Evolutionary conservation across 106 monocot species (phyloP).

Genomic region (Cymbidium sinense): DNA sequence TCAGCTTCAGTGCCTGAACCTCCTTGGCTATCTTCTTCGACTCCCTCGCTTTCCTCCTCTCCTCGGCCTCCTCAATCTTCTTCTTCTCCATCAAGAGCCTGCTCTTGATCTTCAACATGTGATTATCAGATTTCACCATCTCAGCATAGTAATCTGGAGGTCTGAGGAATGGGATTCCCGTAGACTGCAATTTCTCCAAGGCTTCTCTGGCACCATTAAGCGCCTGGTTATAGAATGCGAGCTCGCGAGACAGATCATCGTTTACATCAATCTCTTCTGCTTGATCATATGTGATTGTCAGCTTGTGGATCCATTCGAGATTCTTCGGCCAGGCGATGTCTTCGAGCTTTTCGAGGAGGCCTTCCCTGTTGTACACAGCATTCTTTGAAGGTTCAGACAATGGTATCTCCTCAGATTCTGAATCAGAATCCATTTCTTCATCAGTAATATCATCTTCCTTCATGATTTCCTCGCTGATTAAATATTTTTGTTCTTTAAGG

Average conservation of each 20-base stretch:
- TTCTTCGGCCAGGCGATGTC: constrained; percentile 80
- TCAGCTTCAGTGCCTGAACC: constrained; percentile 70
- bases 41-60: constrained; percentile 88
- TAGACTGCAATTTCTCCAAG: constrained; percentile 50
- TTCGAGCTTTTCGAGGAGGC: constrained; percentile 78
- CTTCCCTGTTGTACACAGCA: constrained; percentile 75
- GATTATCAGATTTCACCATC: constrained; percentile 84
- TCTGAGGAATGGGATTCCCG: constrained; percentile 62
- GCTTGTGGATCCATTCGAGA: constrained; percentile 71
- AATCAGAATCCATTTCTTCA: constrained; percentile 43
- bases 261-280: constrained; percentile 61
- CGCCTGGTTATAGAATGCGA: constrained; percentile 87
- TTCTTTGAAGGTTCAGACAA: constrained; percentile 53
- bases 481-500: neutral
- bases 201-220: constrained; percentile 63
- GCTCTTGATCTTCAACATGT: constrained; percentile 88
- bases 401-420: constrained; percentile 43
- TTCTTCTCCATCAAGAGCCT: constrained; percentile 75
- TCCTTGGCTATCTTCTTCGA: constrained; percentile 77
- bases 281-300: constrained; percentile 43
- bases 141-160: constrained; percentile 93
- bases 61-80: constrained; percentile 86
- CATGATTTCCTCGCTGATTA: neutral
- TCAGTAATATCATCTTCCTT: constrained; percentile 9
- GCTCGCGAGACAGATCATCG: constrained; percentile 78